A percentile compares a stretch with the other conserved stretches of the same genome.
Evolutionary conservation across 2,329 filamentous ascomycete species (phyloP).

Genomic region (Neonectria hederae): DNA sequence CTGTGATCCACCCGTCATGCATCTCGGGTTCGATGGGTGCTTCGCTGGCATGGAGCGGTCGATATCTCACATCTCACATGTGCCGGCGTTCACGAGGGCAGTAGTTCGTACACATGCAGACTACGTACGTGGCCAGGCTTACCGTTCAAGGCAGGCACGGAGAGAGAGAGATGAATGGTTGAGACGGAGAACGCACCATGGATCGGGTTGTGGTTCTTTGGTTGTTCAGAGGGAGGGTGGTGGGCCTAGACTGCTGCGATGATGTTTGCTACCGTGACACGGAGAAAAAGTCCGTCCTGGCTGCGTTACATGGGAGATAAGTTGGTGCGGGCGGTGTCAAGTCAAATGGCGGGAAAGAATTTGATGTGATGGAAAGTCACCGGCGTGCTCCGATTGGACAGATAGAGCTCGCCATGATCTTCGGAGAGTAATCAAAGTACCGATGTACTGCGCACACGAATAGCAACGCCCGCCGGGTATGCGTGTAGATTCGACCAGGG

Average conservation of each 20-base stretch:
- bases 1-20: constrained; percentile 2
- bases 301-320: neutral
- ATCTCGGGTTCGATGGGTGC: neutral
- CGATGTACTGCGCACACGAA: neutral
- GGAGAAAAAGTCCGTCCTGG: neutral
- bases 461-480: neutral
- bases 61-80: neutral
- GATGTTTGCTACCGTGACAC: too few species aligned
- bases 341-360: neutral
- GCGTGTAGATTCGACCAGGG: neutral
- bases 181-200: too few species aligned
- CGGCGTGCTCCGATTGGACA: neutral
- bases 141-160: constrained; percentile 12
- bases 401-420: neutral
- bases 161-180: neutral
- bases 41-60: neutral
- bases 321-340: neutral
- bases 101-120: neutral
- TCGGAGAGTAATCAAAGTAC: neutral
- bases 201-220: neutral
- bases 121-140: neutral
- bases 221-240: neutral
- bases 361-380: neutral
- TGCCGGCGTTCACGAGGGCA: neutral
- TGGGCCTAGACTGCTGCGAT: neutral